These are phyloP conservation scores for Globisporangium orthogonon DNA, from an alignment of 352 stramenopile genomes.

Conservation along the genomic window DNA sequence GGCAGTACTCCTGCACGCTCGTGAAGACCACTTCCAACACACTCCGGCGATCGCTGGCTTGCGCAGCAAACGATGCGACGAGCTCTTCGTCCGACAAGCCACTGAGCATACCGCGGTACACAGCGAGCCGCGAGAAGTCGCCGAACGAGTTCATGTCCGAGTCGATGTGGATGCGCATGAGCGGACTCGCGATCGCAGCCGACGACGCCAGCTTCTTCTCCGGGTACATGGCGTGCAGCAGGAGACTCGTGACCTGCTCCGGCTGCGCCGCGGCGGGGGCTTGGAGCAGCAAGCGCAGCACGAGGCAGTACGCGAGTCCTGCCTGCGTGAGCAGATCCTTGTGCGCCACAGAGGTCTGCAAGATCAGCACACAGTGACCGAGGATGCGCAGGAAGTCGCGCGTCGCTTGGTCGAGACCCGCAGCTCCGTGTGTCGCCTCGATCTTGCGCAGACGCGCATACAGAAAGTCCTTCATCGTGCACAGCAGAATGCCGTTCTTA, in stretches of 20 bases:
- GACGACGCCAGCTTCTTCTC: conserved; percentile 10
- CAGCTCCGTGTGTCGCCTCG: conserved; percentile 2
- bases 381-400: conserved; percentile 39
- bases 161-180: conserved; percentile 26
- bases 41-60: conserved; percentile 8
- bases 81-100: conserved; percentile 55
- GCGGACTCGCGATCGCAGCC: not conserved
- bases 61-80: conserved; percentile 12
- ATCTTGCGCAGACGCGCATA: conserved; percentile 22
- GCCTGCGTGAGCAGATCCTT: conserved; percentile 79
- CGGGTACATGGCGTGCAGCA: conserved; percentile 35
- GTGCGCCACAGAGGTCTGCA: conserved; percentile 66
- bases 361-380: conserved; percentile 47
- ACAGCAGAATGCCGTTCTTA: conserved; percentile 63
- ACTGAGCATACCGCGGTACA: conserved; percentile 67
- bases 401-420: not conserved
- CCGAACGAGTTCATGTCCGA: conserved; percentile 35
- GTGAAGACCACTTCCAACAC: conserved; percentile 54
- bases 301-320: conserved; percentile 56
- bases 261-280: conserved; percentile 7
- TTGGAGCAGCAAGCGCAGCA: conserved; percentile 54
- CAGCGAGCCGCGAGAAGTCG: conserved; percentile 48
- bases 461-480: conserved; percentile 56
- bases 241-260: conserved; percentile 15
- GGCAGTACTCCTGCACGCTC: conserved; percentile 42